Percentiles rank a stretch among this genome's conserved stretches.
phyloP scores from a whole-genome alignment of 805 yeast species.

The Lachancea sp. region DNA sequence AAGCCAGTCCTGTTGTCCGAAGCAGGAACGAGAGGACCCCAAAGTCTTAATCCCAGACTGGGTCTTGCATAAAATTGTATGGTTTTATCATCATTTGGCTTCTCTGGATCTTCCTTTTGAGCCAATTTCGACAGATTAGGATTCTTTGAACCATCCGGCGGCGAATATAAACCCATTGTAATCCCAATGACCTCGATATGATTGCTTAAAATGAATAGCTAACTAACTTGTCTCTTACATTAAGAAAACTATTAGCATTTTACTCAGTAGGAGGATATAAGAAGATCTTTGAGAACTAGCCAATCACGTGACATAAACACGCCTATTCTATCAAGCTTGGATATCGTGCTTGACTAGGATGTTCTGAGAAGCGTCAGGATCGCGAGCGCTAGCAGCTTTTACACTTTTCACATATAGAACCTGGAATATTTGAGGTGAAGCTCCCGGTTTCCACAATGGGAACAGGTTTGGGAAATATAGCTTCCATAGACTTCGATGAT shows the following conservation, averaged over 20 bases:
- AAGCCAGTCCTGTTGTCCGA: conserved; percentile 55
- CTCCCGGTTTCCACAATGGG: too few relatives aligned
- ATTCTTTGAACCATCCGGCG: conserved; percentile 23
- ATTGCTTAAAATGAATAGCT: too few relatives aligned
- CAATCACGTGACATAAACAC: too few relatives aligned
- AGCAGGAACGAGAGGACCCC: conserved; percentile 74
- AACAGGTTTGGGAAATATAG: too few relatives aligned
- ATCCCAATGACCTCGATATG: background rate
- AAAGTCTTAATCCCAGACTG: conserved; percentile 49
- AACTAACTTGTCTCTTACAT: background rate
- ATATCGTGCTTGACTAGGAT: too few relatives aligned
- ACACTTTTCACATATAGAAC: background rate
- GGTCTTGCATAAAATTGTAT: conserved; percentile 41
- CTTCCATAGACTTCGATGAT: too few relatives aligned
- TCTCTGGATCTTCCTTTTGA: conserved; percentile 17
- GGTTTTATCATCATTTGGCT: conserved; percentile 9
- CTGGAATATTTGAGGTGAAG: too few relatives aligned
- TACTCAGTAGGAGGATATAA: too few relatives aligned
- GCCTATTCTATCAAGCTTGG: too few relatives aligned
- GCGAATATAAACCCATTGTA: conserved; percentile 30
- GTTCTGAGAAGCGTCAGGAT: too few relatives aligned
- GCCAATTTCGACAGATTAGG: conserved; percentile 9
- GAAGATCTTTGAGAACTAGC: too few relatives aligned
- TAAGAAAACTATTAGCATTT: too few relatives aligned
- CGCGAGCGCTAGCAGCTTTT: background rate